Evolutionary conservation across 2,329 filamentous ascomycete species (phyloP), one percentile per base, ranked within the genome.

Genomic region (Monosporascus ibericus): DNA sequence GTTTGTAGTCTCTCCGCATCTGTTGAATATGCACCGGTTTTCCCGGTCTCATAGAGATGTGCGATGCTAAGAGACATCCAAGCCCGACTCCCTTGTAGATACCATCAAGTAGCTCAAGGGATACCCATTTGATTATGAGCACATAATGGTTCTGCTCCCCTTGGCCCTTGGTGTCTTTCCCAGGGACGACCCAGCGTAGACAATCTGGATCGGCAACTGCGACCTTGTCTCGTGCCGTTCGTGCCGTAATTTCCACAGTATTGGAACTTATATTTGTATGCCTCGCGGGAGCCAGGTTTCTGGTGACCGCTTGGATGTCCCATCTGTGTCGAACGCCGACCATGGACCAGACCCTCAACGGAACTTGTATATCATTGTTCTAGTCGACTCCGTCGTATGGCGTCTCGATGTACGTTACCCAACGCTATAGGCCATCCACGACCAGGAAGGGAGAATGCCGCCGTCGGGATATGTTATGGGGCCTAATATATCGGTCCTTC

Each of bases 31-130:
- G 9, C 30, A 34, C 30, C 30, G 11, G 11, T 34, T 11, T 11
- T 34, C 30, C 30, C 30, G 30, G 30, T 34, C 11, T 34, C 30
- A 34, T 34, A 34, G 48, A 49, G 30, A 55, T 51, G n/a, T 55
- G 53, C 8, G 30, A 44, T n/a, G 30, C 42, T n/a, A 55, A 44
- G 49, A 55, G 48, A 34, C 48, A 50, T 46, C 55, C 56, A 53
- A 56, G 49, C 24, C 30, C 15, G n/a, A n/a, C 38, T 37, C 50
- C 36, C 25, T 27, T 50, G 51, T 52, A 58, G 49, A 55, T 46
- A 44, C 46, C 56, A 18, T 56, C 52, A 51, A 9, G 20, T 14
- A 8, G 11, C 11, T 3, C 49, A 11, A 14, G 25, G 27, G 9
- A n/a, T 15, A 37, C 30, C 14, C 17, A 22, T 6, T 46, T 18